Percentiles rank a stretch among this genome's conserved stretches.
Conservation (phyloP, 2,329 filamentous ascomycete species). For the Thermomyces lanuginosus region DNA sequence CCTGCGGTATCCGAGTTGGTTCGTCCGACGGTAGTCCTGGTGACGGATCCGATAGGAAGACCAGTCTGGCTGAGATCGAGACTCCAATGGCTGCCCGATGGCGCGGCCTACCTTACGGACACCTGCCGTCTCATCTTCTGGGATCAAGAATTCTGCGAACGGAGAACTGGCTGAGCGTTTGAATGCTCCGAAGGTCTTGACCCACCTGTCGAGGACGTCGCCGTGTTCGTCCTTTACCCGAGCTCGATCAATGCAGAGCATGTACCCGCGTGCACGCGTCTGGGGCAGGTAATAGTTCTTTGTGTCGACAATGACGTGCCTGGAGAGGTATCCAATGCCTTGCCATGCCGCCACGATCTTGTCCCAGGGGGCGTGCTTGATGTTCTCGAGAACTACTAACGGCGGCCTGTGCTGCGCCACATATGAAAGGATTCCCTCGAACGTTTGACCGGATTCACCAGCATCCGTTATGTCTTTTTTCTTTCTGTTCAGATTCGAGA, state of each 20-base stretch:
- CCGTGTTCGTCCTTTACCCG: slow-evolving; percentile 10
- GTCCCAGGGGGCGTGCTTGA: slow-evolving; percentile 44
- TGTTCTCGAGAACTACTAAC: slow-evolving; percentile 58
- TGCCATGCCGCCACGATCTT: slow-evolving; percentile 31
- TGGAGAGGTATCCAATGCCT: slow-evolving; percentile 40
- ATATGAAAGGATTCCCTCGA: slow-evolving; percentile 45
- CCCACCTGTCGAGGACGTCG: slow-evolving; percentile 23
- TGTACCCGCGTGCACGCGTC: slow-evolving; percentile 45
- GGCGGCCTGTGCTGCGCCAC: slow-evolving; percentile 39
- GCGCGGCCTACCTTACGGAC: slow-evolving; percentile 24
- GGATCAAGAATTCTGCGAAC: slow-evolving; percentile 44
- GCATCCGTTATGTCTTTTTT: slow-evolving; percentile 35
- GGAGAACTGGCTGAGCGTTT: slow-evolving; percentile 45
- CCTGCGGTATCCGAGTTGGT: slow-evolving; percentile 37
- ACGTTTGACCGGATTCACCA: slow-evolving; percentile 52
- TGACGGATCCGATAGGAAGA: slow-evolving; percentile 43
- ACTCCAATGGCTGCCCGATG: too few species aligned
- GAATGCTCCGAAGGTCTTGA: slow-evolving; percentile 29
- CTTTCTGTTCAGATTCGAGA: slow-evolving; percentile 47
- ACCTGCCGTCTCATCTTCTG: slow-evolving; percentile 37
- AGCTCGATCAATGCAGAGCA: slow-evolving; percentile 37
- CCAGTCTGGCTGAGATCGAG: slow-evolving; percentile 16
- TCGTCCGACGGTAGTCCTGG: slow-evolving; percentile 33
- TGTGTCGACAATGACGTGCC: slow-evolving; percentile 41
- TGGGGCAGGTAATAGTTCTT: slow-evolving; percentile 62